Evolutionary conservation across 2,329 filamentous ascomycete genomes (phyloP).

Genomic region (Orbilia ellipsospora): DNA sequence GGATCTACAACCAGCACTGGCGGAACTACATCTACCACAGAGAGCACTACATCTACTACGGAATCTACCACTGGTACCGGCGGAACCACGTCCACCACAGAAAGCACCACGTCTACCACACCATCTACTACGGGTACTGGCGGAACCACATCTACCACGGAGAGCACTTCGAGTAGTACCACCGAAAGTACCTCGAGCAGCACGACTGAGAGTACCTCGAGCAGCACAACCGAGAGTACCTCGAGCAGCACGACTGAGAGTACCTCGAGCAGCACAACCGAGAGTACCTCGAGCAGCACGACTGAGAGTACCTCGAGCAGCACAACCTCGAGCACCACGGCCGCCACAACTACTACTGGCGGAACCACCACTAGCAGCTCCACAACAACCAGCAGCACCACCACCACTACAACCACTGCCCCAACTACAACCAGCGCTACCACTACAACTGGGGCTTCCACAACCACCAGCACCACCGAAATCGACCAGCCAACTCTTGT

Average conservation of each 20-base stretch:
- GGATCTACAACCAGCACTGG: neutral
- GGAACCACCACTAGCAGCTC: neutral
- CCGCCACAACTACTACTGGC: neutral
- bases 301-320: neutral
- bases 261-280: neutral
- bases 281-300: neutral
- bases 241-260: neutral
- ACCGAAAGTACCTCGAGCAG: neutral
- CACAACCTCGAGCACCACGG: neutral
- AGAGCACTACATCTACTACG: too few relatives aligned
- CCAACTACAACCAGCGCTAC: slow-evolving; percentile 5
- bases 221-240: neutral
- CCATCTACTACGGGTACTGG: neutral
- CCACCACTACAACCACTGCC: neutral
- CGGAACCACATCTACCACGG: neutral
- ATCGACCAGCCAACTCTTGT: slow-evolving; percentile 10
- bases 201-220: neutral
- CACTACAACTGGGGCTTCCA: neutral
- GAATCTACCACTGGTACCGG: neutral
- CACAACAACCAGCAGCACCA: neutral
- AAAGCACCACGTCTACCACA: neutral
- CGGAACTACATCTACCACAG: neutral
- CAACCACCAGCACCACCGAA: slow-evolving; percentile 6
- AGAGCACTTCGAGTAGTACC: neutral
- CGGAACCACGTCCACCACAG: neutral